Percentiles rank a stretch among this genome's conserved stretches.
These are phyloP conservation scores for Lipomyces orientalis DNA, from an alignment of 805 yeast species.

Conservation along the genomic window DNA sequence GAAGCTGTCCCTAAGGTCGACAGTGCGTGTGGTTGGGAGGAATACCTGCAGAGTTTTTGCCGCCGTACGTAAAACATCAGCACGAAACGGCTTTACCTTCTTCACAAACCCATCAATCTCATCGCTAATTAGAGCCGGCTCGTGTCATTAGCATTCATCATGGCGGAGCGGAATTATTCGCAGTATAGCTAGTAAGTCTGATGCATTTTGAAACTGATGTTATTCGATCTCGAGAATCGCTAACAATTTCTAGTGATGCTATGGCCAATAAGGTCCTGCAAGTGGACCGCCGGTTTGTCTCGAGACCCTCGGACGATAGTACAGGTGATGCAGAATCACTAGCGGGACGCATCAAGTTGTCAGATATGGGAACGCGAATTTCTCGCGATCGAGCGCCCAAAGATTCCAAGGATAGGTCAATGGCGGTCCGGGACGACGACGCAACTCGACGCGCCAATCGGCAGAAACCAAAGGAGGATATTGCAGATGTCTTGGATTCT, in stretches of 20 bases:
- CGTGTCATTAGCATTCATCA: constrained; percentile 3
- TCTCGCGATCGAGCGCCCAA: constrained; percentile 38
- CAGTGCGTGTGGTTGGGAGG: not conserved
- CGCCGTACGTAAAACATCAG: not conserved
- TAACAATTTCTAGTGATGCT: constrained; percentile 45
- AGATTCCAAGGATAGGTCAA: constrained; percentile 32
- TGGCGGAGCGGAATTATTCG: constrained; percentile 36
- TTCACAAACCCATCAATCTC: not conserved
- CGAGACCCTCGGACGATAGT: constrained; percentile 55
- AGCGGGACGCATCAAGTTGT: constrained; percentile 66
- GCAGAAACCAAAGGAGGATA: constrained; percentile 28
- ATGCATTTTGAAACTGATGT: not conserved
- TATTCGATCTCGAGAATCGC: not conserved
- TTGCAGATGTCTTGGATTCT: constrained; percentile 46
- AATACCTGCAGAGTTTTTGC: not conserved
- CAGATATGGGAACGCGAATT: constrained; percentile 70
- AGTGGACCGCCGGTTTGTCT: constrained; percentile 60
- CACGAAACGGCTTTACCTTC: not conserved
- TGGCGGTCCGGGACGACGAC: constrained; percentile 21
- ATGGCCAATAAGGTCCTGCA: constrained; percentile 78
- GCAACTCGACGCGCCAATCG: constrained; percentile 13
- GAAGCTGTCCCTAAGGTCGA: too few relatives aligned
- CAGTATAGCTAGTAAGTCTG: constrained; percentile 36
- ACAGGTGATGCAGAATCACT: constrained; percentile 73
- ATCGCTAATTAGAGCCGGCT: not conserved